Evolutionary conservation across 441 rosid genomes (phyloP).

Genomic region (Hura crepitans): DNA sequence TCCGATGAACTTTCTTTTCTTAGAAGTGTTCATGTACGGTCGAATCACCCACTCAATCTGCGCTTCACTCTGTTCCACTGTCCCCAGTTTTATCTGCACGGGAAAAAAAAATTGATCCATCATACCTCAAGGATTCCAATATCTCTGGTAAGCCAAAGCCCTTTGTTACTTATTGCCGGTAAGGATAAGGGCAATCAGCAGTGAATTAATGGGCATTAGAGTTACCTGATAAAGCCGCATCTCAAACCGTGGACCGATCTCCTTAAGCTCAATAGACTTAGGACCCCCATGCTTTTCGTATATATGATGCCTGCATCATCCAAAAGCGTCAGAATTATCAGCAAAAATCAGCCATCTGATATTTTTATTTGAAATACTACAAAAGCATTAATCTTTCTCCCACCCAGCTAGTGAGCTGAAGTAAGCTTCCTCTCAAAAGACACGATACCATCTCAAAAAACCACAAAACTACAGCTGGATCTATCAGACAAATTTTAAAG

Average conservation of each 20-base stretch:
- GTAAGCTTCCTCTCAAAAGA: no score
- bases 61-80: conserved; percentile 81
- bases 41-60: conserved; percentile 78
- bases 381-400: no score
- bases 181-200: not conserved
- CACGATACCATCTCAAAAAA: no score
- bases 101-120: no score
- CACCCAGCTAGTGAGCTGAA: no score
- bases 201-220: not conserved
- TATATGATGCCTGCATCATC: conserved; percentile 66
- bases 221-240: conserved; percentile 80
- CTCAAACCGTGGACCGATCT: conserved; percentile 90
- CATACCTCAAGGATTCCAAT: not conserved
- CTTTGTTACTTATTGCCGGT: not conserved
- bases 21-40: conserved; percentile 88
- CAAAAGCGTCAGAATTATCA: not conserved
- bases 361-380: no score
- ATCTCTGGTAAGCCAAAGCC: not conserved
- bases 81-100: conserved; percentile 72
- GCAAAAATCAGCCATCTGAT: no score
- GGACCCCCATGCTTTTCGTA: conserved; percentile 79
- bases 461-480: no score
- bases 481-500: no score
- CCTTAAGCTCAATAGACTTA: conserved; percentile 72
- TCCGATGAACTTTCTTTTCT: conserved; percentile 61